These are phyloP conservation scores for Gnaphalium uliginosum DNA, from an alignment of 129 eudicot species.

Conservation along the genomic window DNA sequence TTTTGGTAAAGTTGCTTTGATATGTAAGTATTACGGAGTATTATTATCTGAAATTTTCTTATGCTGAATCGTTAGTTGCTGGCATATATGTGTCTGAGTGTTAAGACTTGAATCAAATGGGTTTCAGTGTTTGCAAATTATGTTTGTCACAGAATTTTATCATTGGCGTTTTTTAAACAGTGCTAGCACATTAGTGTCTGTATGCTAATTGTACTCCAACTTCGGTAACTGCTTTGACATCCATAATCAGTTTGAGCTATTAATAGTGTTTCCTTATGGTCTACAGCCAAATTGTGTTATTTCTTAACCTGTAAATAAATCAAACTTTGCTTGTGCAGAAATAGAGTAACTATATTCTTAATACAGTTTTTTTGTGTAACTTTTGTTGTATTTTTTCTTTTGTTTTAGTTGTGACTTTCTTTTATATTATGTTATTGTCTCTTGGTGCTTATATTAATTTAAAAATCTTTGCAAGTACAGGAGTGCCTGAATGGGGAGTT, in stretches of 20 bases:
- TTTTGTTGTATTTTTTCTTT: background rate
- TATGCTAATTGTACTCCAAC: slow-evolving; percentile 7
- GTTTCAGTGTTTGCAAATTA: background rate
- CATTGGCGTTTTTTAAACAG: background rate
- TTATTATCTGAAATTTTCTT: background rate
- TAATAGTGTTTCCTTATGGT: background rate
- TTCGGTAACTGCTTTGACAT: background rate
- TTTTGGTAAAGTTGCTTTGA: background rate
- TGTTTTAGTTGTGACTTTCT: background rate
- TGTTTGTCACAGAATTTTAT: background rate
- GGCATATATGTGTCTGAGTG: background rate
- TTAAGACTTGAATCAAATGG: background rate
- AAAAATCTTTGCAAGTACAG: slow-evolving; percentile 39
- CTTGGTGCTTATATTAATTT: background rate
- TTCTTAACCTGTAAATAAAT: background rate
- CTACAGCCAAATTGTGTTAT: background rate
- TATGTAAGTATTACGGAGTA: background rate
- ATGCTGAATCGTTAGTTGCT: background rate
- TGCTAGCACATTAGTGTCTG: background rate
- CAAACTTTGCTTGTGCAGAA: background rate
- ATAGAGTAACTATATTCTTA: background rate
- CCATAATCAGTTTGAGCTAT: background rate
- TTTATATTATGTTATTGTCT: background rate
- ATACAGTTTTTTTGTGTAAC: background rate
- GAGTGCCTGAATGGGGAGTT: slow-evolving; percentile 96